phyloP scores from a whole-genome alignment of 2,329 filamentous ascomycete genomes.

The Thielaviopsis ethacetica region DNA sequence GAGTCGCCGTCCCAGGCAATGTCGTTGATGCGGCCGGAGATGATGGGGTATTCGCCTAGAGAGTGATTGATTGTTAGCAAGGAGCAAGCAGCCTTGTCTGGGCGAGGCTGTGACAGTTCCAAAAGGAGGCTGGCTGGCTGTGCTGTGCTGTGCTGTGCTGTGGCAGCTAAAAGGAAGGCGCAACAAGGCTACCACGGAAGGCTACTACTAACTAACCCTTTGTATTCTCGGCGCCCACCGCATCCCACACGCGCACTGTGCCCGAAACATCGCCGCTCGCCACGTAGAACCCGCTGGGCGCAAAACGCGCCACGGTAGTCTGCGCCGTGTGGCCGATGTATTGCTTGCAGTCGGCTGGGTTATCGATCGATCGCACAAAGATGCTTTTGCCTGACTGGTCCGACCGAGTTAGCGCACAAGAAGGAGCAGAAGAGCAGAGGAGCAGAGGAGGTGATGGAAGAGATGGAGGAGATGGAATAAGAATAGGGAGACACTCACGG shows the following conservation, averaged over 20 bases:
- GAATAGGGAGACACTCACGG: constrained; percentile 44
- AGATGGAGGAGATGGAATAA: too few species aligned
- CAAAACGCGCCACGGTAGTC: constrained; percentile 86
- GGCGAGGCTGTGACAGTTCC: not conserved
- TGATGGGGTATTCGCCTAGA: constrained; percentile 73
- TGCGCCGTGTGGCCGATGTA: constrained; percentile 81
- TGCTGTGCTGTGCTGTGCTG: too few species aligned
- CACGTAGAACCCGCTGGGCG: constrained; percentile 86
- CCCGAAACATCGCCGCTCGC: constrained; percentile 81
- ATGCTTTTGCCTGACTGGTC: constrained; percentile 97
- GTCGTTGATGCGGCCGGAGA: constrained; percentile 88
- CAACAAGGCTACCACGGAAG: not conserved
- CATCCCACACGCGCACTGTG: constrained; percentile 82
- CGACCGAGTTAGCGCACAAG: too few species aligned
- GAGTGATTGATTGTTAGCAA: not conserved
- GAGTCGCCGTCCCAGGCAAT: constrained; percentile 96
- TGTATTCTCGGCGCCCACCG: constrained; percentile 65
- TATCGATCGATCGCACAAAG: constrained; percentile 87
- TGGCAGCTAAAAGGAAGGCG: not conserved
- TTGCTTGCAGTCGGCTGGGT: constrained; percentile 69
- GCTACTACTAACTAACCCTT: constrained; percentile 36
- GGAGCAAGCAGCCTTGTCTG: not conserved
- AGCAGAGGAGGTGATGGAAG: too few species aligned
- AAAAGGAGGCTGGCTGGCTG: not conserved
- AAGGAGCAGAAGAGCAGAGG: not conserved